phyloP scores from a whole-genome alignment of 2,329 filamentous ascomycete species.

The Lasiodiplodia hormozganensis region DNA sequence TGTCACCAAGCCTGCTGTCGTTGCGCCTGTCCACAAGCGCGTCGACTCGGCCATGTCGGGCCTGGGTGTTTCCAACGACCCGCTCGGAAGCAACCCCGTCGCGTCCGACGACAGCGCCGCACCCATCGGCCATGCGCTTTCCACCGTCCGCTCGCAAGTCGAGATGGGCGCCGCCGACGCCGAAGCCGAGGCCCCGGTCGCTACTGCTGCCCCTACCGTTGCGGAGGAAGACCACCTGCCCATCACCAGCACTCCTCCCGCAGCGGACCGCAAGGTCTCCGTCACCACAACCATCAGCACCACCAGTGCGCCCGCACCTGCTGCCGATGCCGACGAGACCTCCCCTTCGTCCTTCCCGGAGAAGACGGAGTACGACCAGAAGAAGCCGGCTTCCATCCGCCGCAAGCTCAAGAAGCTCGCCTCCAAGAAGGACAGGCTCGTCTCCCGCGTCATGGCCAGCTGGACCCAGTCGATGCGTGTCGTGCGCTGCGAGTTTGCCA shows the following conservation, averaged over 20 bases:
- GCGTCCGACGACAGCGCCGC: neutral
- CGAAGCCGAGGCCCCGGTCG: neutral
- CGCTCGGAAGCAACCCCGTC: neutral
- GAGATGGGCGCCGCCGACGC: neutral
- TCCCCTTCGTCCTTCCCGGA: neutral
- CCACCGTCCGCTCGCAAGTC: neutral
- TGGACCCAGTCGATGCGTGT: neutral
- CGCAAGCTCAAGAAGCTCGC: neutral
- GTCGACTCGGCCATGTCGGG: constrained; percentile 4
- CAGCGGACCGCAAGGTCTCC: neutral
- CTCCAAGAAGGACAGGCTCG: neutral
- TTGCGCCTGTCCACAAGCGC: neutral
- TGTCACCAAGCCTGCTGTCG: neutral
- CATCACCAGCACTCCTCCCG: neutral
- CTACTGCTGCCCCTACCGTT: neutral
- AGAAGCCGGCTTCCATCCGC: neutral
- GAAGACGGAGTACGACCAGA: neutral
- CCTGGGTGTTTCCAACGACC: neutral
- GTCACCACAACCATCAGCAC: neutral
- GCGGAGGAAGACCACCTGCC: neutral
- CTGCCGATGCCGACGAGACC: neutral
- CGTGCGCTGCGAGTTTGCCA: neutral
- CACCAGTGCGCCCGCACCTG: neutral
- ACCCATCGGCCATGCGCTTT: neutral
- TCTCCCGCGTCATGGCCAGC: neutral